Evolutionary conservation across 139 green algal species (phyloP), one percentile per base, ranked within the genome.

Genomic region (Tetraselmis striata): DNA sequence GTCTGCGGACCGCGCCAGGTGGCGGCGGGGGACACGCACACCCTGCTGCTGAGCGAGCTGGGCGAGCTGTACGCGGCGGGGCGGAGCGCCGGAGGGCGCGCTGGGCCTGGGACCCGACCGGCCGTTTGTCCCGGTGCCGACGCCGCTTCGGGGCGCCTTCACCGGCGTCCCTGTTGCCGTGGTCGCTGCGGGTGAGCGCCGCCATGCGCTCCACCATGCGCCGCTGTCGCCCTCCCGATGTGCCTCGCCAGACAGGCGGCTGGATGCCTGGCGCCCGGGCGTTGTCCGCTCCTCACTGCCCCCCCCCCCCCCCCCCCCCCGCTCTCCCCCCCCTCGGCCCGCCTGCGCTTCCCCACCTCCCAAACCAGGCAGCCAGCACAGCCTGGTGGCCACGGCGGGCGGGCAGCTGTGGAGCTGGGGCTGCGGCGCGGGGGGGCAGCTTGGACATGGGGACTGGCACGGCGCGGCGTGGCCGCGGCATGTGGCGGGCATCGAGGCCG

Each of bases 1-100:
- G n/a, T n/a, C n/a, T n/a, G n/a, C n/a, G n/a, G n/a, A n/a, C n/a
- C n/a, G n/a, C n/a, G n/a, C n/a, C n/a, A 77, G 5, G 89, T 97
- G 30, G 89, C 93, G 1, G 98, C 94, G 79, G 95, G 95, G 2
- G 95, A 98, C 89, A 96, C 92, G 5, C 94, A 98, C 88, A 96
- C 94, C 23, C 83, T 98, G 31, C 92, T 92, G 28, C 74, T 92
- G 24, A 91, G 83, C 1, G 79, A 79, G 0, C 80, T 32, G 0
- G 94, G 93, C 1, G 81, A 91, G 76, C 81, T 97, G 28, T 95
- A 86, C 59, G 75, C 85, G 24, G 96, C 95, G 86, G 92, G 90
- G n/a, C 82, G 88, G 26, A 92, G 45, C 18, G 18, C 5, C 45
- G n/a, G 45, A 67, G 45, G 45, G 45, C 45, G 45, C 45, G 45